A percentile compares a stretch with the other conserved stretches of the same genome.
Conservation (phyloP, 495 filamentous ascomycete species). For the Penicillium crystallinum region DNA sequence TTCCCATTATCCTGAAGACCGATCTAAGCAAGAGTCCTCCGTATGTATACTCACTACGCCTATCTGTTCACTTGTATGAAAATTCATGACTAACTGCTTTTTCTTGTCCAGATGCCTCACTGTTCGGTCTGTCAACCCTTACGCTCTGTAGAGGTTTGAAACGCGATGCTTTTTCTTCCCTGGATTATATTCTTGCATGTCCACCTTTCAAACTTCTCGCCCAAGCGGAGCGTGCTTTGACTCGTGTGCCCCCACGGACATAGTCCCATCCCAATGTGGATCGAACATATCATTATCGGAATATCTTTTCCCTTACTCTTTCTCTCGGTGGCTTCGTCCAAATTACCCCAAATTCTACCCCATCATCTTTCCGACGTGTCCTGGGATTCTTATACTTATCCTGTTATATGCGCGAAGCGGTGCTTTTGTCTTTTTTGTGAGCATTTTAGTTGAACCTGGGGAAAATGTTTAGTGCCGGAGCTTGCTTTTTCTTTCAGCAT, state of each 20-base stretch:
- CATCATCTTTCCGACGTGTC: conserved; percentile 14
- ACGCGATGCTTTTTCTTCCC: conserved; percentile 14
- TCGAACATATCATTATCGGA: conserved; percentile 28
- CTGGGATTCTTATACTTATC: conserved; percentile 23
- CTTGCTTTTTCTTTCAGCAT: conserved; percentile 2
- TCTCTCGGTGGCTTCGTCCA: conserved; percentile 1
- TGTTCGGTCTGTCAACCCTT: conserved; percentile 95
- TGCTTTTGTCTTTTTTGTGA: conserved; percentile 16
- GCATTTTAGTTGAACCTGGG: conserved; percentile 16
- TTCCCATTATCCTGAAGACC: conserved; percentile 96
- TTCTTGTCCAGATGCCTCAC: conserved; percentile 71
- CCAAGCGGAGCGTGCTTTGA: conserved; percentile 8
- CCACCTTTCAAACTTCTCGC: conserved; percentile 24
- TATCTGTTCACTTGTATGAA: background rate
- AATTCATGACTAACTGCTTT: conserved; percentile 29
- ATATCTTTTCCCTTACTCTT: conserved; percentile 2
- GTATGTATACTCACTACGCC: conserved; percentile 53
- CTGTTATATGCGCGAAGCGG: conserved; percentile 24
- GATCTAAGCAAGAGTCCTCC: conserved; percentile 98
- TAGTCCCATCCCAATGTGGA: conserved; percentile 20
- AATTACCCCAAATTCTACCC: conserved; percentile 1
- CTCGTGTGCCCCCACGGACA: conserved; percentile 19
- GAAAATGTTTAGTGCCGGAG: conserved; percentile 10
- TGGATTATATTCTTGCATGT: conserved; percentile 28
- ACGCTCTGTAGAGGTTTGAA: conserved; percentile 60